phyloP scores from a whole-genome alignment of 192 early-diverging fungal genomes.

The Spinellus fusiger region DNA sequence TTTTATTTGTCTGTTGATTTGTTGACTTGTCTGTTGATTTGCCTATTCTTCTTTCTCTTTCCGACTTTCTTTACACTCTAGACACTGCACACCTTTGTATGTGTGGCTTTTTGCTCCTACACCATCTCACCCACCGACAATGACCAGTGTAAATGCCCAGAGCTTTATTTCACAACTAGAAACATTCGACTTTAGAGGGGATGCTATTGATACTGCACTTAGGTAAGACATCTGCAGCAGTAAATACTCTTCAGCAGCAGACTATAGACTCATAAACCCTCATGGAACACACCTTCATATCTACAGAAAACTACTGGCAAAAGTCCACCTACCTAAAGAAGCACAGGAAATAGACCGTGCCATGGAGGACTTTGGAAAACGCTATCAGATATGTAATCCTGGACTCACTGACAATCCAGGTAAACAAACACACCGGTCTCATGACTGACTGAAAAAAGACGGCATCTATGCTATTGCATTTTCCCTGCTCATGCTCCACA shows the following conservation, averaged over 20 bases:
- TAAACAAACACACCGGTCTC: constrained; percentile 36
- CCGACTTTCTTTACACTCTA: background rate
- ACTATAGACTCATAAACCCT: no score
- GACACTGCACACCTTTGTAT: background rate
- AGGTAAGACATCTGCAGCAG: constrained; percentile 28
- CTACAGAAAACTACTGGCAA: constrained; percentile 62
- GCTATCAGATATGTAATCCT: constrained; percentile 65
- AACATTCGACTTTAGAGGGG: constrained; percentile 27
- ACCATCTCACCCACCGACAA: background rate
- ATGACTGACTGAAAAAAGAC: constrained; percentile 24
- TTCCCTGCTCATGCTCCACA: constrained; percentile 78
- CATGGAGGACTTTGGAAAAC: constrained; percentile 65
- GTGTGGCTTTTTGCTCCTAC: background rate
- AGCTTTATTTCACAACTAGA: constrained; percentile 18
- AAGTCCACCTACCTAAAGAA: constrained; percentile 73
- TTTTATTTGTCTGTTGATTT: background rate
- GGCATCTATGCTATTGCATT: constrained; percentile 72
- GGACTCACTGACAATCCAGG: constrained; percentile 46
- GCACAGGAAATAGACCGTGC: constrained; percentile 81
- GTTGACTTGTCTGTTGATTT: background rate
- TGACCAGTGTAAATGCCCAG: no score
- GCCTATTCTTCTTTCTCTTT: background rate
- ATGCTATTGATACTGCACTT: constrained; percentile 30
- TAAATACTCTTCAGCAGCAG: no score
- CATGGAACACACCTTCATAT: background rate